Evolutionary conservation across 2,329 filamentous ascomycete species (phyloP).

Genomic region (Emmonsiellopsis sp.): DNA sequence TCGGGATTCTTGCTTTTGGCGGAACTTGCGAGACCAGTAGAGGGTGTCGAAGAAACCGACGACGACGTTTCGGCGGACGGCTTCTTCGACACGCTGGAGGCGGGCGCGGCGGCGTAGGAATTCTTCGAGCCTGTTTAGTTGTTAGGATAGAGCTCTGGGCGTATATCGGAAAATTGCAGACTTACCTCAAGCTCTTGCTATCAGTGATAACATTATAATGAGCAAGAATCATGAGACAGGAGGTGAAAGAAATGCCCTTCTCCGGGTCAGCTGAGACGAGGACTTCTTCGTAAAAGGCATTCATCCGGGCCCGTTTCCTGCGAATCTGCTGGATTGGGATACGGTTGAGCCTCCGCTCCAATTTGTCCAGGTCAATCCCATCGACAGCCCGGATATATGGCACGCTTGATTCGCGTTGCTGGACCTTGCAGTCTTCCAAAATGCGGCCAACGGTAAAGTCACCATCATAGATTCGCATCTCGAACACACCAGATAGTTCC

Average conservation of each 20-base stretch:
- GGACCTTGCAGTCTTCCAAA: slow-evolving; percentile 68
- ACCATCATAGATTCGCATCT: slow-evolving; percentile 91
- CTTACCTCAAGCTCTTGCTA: slow-evolving; percentile 80
- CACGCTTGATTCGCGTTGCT: slow-evolving; percentile 39
- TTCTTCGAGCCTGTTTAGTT: slow-evolving; percentile 64
- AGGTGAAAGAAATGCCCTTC: slow-evolving; percentile 82
- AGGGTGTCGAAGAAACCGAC: slow-evolving; percentile 92
- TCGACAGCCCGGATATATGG: slow-evolving; percentile 33
- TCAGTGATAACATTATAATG: slow-evolving; percentile 99
- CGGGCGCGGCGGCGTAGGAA: slow-evolving; percentile 84
- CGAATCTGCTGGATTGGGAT: slow-evolving; percentile 71
- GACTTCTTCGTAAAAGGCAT: slow-evolving; percentile 95
- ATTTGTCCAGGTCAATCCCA: slow-evolving; percentile 62
- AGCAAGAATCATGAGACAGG: slow-evolving; percentile 86
- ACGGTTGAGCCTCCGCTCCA: slow-evolving; percentile 62
- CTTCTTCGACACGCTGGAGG: slow-evolving; percentile 88
- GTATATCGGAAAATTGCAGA: slow-evolving; percentile 10
- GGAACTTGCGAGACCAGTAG: slow-evolving; percentile 78
- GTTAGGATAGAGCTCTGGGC: slow-evolving; percentile 18
- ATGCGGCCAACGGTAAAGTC: slow-evolving; percentile 82
- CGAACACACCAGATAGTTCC: slow-evolving; percentile 88
- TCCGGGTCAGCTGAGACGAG: slow-evolving; percentile 87
- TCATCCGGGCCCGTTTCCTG: slow-evolving; percentile 67
- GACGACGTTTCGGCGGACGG: slow-evolving; percentile 81
- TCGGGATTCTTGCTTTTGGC: slow-evolving; percentile 63